A percentile compares a stretch with the other conserved stretches of the same genome.
Evolutionary conservation across 371 early-diverging fungal genomes (phyloP).

Genomic region (Fennellomyces sp.): DNA sequence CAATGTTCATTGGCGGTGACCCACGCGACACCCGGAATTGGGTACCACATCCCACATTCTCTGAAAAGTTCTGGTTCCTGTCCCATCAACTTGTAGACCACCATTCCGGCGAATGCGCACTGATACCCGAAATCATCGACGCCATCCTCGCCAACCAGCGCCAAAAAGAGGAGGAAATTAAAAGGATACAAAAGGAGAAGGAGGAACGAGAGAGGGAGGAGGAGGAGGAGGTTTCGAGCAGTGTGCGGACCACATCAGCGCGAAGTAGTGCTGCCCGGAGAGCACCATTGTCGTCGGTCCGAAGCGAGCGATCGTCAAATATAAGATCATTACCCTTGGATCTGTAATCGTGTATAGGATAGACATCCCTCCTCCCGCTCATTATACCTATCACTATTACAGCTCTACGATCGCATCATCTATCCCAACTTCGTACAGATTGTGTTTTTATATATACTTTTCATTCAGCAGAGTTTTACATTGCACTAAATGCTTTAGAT

Average conservation of each 20-base stretch:
- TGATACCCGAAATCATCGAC: constrained; percentile 12
- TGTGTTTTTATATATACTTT: no score
- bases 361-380: no score
- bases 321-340: not conserved
- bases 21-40: constrained; percentile 49
- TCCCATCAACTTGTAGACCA: constrained; percentile 25
- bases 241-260: no score
- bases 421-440: no score
- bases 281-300: not conserved
- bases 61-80: constrained; percentile 54
- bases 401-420: no score
- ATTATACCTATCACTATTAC: no score
- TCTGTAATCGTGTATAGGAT: no score
- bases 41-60: constrained; percentile 41
- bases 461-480: no score
- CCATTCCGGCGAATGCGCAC: constrained; percentile 11
- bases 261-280: not conserved
- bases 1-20: constrained; percentile 57
- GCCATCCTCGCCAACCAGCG: not conserved
- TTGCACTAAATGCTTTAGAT: not conserved
- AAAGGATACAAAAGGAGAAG: not conserved
- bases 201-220: not conserved
- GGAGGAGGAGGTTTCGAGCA: not conserved
- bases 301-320: not conserved
- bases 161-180: not conserved